Conservation (phyloP, 2,329 filamentous ascomycete genomes). For the Lasiodiplodia hormozganensis region DNA sequence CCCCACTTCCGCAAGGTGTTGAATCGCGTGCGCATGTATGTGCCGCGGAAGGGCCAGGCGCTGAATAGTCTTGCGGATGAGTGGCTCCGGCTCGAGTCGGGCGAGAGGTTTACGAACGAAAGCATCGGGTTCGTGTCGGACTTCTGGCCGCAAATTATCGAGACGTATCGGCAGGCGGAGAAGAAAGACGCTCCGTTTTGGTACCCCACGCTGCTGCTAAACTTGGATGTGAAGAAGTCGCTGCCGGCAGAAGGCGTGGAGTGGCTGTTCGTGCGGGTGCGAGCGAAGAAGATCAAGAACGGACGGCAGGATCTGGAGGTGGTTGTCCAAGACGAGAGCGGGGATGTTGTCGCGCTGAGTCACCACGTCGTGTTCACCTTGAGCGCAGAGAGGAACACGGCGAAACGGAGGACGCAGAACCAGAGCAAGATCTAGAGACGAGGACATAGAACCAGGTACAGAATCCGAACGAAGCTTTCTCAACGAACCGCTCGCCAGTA, state of each 20-base stretch:
- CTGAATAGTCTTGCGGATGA: constrained; percentile 61
- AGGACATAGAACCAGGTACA: background rate
- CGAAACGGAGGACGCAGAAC: constrained; percentile 53
- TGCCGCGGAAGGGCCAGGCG: constrained; percentile 56
- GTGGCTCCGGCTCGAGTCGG: constrained; percentile 69
- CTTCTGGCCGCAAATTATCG: constrained; percentile 71
- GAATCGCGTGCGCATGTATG: constrained; percentile 59
- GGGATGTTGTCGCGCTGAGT: constrained; percentile 71
- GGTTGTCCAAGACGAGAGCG: constrained; percentile 67
- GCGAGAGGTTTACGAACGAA: constrained; percentile 68
- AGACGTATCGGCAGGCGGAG: constrained; percentile 50
- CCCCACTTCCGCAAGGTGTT: constrained; percentile 57
- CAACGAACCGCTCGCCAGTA: background rate
- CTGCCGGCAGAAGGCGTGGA: constrained; percentile 72
- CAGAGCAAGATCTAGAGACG: constrained; percentile 15
- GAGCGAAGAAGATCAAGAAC: constrained; percentile 71
- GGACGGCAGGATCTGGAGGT: constrained; percentile 79
- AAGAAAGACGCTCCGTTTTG: constrained; percentile 58
- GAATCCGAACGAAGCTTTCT: background rate
- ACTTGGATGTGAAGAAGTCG: constrained; percentile 77
- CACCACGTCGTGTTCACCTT: constrained; percentile 72
- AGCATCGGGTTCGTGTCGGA: constrained; percentile 72
- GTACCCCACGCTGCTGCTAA: constrained; percentile 79
- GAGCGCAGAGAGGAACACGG: constrained; percentile 68
- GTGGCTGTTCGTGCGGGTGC: constrained; percentile 73